Evolutionary conservation across 345 rosid genomes (phyloP).

Genomic region (Pistacia vera): DNA sequence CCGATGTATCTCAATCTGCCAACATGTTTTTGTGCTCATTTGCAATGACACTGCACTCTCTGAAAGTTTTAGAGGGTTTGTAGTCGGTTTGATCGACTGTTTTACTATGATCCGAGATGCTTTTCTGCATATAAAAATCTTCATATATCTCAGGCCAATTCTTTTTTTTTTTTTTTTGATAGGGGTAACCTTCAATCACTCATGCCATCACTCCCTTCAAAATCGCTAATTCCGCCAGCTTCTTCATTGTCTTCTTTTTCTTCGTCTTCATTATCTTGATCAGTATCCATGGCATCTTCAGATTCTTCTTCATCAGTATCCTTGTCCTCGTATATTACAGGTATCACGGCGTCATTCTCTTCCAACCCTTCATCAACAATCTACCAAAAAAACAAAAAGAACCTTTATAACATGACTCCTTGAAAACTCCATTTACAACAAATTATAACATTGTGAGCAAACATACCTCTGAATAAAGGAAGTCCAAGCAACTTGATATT

Average conservation of each 20-base stretch:
- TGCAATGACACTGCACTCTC: neutral
- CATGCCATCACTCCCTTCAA: slow-evolving; percentile 53
- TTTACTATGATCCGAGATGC: neutral
- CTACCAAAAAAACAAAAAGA: slow-evolving; percentile 29
- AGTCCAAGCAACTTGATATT: slow-evolving; percentile 72
- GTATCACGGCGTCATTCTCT: slow-evolving; percentile 38
- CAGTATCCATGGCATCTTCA: slow-evolving; percentile 61
- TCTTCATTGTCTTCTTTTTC: slow-evolving; percentile 41
- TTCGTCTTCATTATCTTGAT: slow-evolving; percentile 26
- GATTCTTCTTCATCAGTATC: slow-evolving; percentile 76
- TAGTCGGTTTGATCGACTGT: neutral
- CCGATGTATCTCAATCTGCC: neutral
- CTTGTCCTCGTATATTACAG: slow-evolving; percentile 68
- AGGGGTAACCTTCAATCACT: slow-evolving; percentile 41
- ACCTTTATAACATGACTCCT: neutral
- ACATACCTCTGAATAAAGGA: slow-evolving; percentile 53
- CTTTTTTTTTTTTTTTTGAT: neutral
- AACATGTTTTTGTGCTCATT: too few relatives aligned
- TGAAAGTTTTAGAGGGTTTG: neutral
- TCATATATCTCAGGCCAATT: neutral
- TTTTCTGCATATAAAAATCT: neutral
- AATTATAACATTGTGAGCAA: neutral
- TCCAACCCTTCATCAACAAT: slow-evolving; percentile 54
- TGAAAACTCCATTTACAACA: neutral
- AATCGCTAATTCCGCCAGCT: slow-evolving; percentile 36